A percentile compares a stretch with the other conserved stretches of the same genome.
Evolutionary conservation across 2,329 filamentous ascomycete species (phyloP).

Genomic region (Fusarium agapanthi): DNA sequence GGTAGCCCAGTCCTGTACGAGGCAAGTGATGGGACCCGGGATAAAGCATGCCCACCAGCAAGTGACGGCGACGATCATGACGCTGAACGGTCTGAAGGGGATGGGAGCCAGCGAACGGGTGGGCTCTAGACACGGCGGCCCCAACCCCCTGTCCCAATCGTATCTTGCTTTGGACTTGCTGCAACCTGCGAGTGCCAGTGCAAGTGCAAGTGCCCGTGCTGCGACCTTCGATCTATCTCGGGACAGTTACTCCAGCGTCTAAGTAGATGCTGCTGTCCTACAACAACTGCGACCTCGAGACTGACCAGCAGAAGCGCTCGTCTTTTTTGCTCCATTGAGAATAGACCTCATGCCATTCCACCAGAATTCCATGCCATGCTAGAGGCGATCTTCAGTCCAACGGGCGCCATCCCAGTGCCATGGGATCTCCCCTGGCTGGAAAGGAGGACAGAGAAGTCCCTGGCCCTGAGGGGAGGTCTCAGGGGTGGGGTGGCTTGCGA

Average conservation of each 20-base stretch:
- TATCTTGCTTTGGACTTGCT: constrained; percentile 25
- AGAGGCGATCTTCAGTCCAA: constrained; percentile 33
- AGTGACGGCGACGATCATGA: constrained; percentile 40
- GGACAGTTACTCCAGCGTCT: constrained; percentile 33
- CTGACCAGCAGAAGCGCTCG: constrained; percentile 32
- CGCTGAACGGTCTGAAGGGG: constrained; percentile 28
- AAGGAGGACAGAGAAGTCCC: constrained; percentile 14
- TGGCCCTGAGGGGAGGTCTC: constrained; percentile 20
- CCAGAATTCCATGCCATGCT: constrained; percentile 37
- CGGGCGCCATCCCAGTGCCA: constrained; percentile 31
- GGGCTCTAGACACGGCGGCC: constrained; percentile 35
- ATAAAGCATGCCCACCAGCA: constrained; percentile 32
- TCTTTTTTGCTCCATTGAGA: neutral
- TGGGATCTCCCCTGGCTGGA: constrained; percentile 28
- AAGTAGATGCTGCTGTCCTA: constrained; percentile 1
- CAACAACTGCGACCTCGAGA: constrained; percentile 29
- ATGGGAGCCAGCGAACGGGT: constrained; percentile 40
- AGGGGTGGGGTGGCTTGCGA: constrained; percentile 16
- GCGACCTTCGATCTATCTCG: constrained; percentile 9
- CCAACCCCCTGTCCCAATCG: constrained; percentile 13
- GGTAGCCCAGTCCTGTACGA: constrained; percentile 10
- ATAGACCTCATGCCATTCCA: constrained; percentile 31
- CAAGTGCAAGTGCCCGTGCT: neutral
- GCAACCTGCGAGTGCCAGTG: constrained; percentile 10
- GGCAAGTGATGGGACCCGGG: constrained; percentile 21